Conservation (phyloP, 208 protist species). For the Leishmania aethiopica region DNA sequence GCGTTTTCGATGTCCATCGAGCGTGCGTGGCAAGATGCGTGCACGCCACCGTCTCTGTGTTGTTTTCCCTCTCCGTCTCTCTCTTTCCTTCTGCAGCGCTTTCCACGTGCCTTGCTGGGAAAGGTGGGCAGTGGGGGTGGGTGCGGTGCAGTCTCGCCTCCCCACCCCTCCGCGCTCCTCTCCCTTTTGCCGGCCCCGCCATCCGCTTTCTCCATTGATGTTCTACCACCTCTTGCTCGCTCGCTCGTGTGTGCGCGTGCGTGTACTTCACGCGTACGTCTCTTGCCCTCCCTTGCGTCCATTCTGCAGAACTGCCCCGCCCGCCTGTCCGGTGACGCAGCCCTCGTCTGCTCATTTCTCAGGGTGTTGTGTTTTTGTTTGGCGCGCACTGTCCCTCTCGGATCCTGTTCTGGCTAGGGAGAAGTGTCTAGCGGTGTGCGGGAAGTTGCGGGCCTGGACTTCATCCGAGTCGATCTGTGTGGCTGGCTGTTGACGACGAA, state of each 20-base stretch:
- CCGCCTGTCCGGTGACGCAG: background rate
- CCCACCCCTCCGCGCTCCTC: background rate
- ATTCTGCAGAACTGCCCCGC: no score
- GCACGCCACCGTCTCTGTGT: background rate
- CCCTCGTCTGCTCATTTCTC: background rate
- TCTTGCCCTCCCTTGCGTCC: background rate
- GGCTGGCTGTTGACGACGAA: background rate
- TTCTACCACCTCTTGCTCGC: background rate
- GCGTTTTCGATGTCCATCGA: background rate
- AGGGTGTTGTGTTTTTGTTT: background rate
- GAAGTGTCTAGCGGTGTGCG: background rate
- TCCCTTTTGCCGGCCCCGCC: background rate
- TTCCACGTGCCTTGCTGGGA: background rate
- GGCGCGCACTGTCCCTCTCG: background rate
- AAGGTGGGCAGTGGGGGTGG: background rate
- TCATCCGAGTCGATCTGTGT: background rate
- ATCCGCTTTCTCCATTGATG: background rate
- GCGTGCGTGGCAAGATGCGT: background rate
- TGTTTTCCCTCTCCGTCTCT: background rate
- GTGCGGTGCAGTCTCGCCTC: background rate
- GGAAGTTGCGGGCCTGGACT: background rate
- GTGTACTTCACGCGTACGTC: background rate
- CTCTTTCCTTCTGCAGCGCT: background rate
- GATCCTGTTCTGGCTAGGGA: background rate
- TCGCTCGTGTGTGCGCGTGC: background rate